phyloP scores from a whole-genome alignment of 139 green algal genomes.

The Astrephomene gubernaculifera region DNA sequence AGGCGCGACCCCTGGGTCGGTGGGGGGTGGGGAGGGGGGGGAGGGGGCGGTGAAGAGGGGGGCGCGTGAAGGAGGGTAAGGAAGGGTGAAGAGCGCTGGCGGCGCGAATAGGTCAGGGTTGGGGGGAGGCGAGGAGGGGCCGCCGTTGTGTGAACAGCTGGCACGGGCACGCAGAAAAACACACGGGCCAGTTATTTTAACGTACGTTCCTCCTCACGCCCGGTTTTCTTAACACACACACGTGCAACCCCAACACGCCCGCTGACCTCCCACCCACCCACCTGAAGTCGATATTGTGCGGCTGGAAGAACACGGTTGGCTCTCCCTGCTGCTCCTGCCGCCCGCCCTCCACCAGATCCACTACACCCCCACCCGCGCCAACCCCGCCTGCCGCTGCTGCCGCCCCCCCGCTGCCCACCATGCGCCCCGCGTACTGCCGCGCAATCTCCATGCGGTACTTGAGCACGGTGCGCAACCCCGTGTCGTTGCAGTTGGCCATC shows the following conservation, averaged over 20 bases:
- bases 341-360: too few species aligned
- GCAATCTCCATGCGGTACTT: slow-evolving; percentile 60
- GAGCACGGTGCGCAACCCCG: slow-evolving; percentile 53
- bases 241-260: too few species aligned
- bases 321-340: slow-evolving; percentile 15
- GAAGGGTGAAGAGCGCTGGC: too few species aligned
- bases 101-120: too few species aligned
- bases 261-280: too few species aligned
- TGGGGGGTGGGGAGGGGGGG: background rate
- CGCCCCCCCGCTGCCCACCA: background rate
- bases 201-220: too few species aligned
- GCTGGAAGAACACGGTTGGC: slow-evolving; percentile 81
- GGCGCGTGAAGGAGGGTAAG: background rate
- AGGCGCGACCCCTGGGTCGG: slow-evolving; percentile 85
- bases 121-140: too few species aligned
- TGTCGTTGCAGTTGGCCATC: slow-evolving; percentile 5
- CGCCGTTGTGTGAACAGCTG: too few species aligned
- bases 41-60: background rate
- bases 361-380: too few species aligned
- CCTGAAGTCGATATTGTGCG: slow-evolving; percentile 96
- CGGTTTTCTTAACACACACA: too few species aligned
- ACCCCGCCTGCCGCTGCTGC: background rate
- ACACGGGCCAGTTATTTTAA: too few species aligned
- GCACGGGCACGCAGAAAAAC: too few species aligned
- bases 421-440: background rate